phyloP scores from a whole-genome alignment of 352 stramenopile genomes.

The Pythium sukuiense region DNA sequence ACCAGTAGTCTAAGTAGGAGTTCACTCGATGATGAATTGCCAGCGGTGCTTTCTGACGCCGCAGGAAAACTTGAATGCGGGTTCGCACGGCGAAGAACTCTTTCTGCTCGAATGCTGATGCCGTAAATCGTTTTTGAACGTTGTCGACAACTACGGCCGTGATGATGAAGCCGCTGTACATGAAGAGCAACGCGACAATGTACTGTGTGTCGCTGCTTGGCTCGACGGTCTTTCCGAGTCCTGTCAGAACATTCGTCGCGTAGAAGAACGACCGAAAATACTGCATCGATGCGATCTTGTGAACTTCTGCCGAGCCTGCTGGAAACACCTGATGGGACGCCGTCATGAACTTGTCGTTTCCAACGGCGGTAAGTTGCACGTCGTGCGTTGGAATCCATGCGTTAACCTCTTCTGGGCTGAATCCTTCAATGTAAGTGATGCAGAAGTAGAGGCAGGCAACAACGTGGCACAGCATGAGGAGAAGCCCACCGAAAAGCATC shows the following conservation, averaged over 20 bases:
- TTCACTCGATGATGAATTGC: constrained; percentile 46
- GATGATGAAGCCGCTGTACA: constrained; percentile 53
- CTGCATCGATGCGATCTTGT: constrained; percentile 32
- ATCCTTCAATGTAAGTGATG: constrained; percentile 39
- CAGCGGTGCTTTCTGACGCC: constrained; percentile 41
- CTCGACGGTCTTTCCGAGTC: constrained; percentile 38
- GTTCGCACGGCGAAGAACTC: constrained; percentile 45
- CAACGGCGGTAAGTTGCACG: constrained; percentile 19
- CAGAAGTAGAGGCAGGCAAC: constrained; percentile 51
- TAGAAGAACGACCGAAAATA: constrained; percentile 43
- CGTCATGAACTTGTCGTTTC: constrained; percentile 18
- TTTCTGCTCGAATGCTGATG: constrained; percentile 51
- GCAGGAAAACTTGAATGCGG: constrained; percentile 47
- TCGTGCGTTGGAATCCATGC: constrained; percentile 43
- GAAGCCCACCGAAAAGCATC: constrained; percentile 38
- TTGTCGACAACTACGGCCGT: constrained; percentile 53
- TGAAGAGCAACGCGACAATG: constrained; percentile 41
- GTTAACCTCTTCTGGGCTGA: constrained; percentile 31
- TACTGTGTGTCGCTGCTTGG: constrained; percentile 40
- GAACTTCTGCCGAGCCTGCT: constrained; percentile 18
- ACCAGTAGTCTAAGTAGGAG: constrained; percentile 54
- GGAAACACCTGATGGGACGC: background rate
- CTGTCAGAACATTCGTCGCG: constrained; percentile 39
- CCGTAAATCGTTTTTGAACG: constrained; percentile 52
- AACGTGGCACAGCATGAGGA: constrained; percentile 60